Percentiles rank a stretch among this genome's conserved stretches.
phyloP scores from a whole-genome alignment of 1,284 basidiomycete species.

The Schizophyllum amplum region DNA sequence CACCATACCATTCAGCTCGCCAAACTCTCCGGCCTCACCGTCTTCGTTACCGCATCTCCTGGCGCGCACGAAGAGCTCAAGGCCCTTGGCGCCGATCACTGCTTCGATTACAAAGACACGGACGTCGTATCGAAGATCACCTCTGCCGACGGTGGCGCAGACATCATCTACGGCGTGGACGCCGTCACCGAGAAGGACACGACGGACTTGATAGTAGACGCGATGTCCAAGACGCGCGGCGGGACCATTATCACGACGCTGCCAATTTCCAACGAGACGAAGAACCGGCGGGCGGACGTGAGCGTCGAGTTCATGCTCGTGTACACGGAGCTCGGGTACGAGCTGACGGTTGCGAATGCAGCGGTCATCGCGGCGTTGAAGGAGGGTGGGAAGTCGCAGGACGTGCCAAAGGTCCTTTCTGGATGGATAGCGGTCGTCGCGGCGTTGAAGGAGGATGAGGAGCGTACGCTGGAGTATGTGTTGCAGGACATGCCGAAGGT shows the following conservation, averaged over 20 bases:
- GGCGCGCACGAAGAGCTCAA: conserved; percentile 29
- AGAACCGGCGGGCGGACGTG: conserved; percentile 2
- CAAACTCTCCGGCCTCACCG: conserved; percentile 25
- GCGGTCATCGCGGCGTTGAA: background rate
- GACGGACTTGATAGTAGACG: background rate
- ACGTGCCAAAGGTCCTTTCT: conserved; percentile 2
- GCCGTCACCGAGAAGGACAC: conserved; percentile 1
- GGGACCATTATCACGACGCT: conserved; percentile 6
- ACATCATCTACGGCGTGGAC: conserved; percentile 1
- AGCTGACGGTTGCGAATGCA: background rate
- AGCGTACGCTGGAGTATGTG: conserved; percentile 2
- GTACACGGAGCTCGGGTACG: conserved; percentile 14
- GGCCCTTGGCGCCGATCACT: conserved; percentile 29
- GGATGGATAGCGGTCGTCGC: conserved; percentile 7
- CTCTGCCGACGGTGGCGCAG: conserved; percentile 5
- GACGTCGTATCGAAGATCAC: conserved; percentile 15
- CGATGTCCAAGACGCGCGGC: conserved; percentile 10
- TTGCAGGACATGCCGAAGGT: background rate
- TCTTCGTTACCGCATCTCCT: conserved; percentile 31
- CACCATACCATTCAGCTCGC: conserved; percentile 34
- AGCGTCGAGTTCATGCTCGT: conserved; percentile 12
- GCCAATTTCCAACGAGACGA: conserved; percentile 5
- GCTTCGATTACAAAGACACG: conserved; percentile 25
- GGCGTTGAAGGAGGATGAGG: conserved; percentile 1
- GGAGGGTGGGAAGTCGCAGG: background rate